A percentile compares a stretch with the other conserved stretches of the same genome.
These are phyloP conservation scores for Globisporangium radiosum DNA, from an alignment of 352 stramenopile genomes.

Conservation along the genomic window DNA sequence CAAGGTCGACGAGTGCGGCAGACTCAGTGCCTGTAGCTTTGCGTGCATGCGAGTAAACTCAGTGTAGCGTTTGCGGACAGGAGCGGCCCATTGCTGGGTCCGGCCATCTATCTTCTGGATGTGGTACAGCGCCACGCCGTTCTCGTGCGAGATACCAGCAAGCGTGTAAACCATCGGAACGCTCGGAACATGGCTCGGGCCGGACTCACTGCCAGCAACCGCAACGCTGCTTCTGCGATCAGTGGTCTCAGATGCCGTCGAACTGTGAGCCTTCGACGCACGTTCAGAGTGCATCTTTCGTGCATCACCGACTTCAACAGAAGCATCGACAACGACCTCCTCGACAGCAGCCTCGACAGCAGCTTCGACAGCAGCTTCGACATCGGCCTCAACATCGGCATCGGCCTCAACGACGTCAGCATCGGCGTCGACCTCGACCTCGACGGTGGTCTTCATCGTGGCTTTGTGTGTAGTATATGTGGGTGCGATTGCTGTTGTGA, in stretches of 20 bases:
- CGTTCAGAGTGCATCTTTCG: background rate
- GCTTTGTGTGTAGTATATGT: too few species aligned
- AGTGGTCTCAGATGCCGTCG: background rate
- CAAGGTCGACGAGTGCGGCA: conserved; percentile 23
- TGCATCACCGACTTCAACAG: background rate
- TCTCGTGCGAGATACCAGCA: conserved; percentile 20
- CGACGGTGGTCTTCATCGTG: too few species aligned
- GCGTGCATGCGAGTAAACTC: conserved; percentile 48
- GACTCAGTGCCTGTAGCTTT: conserved; percentile 27
- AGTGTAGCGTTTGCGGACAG: conserved; percentile 36
- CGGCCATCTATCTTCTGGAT: conserved; percentile 27
- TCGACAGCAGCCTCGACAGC: conserved; percentile 3
- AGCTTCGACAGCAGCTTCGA: background rate
- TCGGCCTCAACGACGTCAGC: too few species aligned
- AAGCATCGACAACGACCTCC: background rate
- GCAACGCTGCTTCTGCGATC: background rate
- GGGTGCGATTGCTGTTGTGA: background rate
- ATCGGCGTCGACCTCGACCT: too few species aligned
- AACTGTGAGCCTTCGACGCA: background rate
- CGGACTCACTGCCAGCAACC: background rate
- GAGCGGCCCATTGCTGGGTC: conserved; percentile 22
- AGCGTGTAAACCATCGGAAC: conserved; percentile 25
- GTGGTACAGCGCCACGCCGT: conserved; percentile 34
- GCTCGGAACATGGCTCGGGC: background rate
- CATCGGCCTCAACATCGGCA: conserved; percentile 12